Evolutionary conservation across 1,139 yeast species (phyloP), one percentile per base, ranked within the genome.

Genomic region (Pneumocystis oryctolagi): DNA sequence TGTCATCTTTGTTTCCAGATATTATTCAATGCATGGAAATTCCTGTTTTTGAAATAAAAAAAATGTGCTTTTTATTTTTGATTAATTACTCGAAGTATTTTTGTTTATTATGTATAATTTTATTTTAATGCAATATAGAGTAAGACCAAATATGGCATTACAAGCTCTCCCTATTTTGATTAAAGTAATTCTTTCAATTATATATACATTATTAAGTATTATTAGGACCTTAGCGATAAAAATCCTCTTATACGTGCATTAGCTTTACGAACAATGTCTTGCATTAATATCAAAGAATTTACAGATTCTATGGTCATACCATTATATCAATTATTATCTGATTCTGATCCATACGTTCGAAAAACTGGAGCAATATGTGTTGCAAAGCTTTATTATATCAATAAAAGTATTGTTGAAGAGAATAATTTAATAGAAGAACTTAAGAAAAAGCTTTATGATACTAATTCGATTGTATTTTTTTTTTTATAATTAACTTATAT

Each of bases 11-110:
- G 65, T 81, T 85, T 71, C 84, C 85, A 0, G 95, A 87, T 60
- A 80, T 90, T 14, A 72, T 87, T 8, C 76, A 76, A 12, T 77
- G 87, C 64, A 79, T 88, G 78, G 76, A 79, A 62, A 76, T 80
- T 28, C 82, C 82, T 65, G 96, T 88, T 72, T 72, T 84, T 58
- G 96, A 87, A 68, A 79, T 86, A 63, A 82, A 89, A 69, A 81
- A 85, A 67, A 79, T 88, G 77, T 74, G 79, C 65, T 76, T 74
- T 61, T 68, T 77, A 60, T 89, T 79, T 69, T 72, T 89, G 31
- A 75, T 80, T 34, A 80, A 82, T 3, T 85, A 85, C 72, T 84
- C 86, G 18, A 76, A 79, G 35, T 77, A 80, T 30, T 82, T 67
- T 85, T 88, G 0, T 78, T 79, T 58, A 78, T 78, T 35, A 25